Percentiles rank a stretch among this genome's conserved stretches.
phyloP scores from a whole-genome alignment of 495 filamentous ascomycete genomes.

The Aspergillus panamensis region DNA sequence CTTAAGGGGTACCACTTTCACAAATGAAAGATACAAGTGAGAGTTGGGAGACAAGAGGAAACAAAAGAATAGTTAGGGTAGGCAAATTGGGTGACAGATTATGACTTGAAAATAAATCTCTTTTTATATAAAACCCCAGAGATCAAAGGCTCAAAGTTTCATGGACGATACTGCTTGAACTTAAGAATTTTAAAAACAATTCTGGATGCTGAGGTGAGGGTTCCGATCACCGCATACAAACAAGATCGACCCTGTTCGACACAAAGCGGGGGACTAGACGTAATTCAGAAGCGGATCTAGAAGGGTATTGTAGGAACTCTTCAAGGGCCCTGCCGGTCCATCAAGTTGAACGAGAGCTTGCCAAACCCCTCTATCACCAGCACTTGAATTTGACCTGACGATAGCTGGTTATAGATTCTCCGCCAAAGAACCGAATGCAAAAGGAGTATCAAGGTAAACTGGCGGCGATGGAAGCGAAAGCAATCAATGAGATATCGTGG shows the following conservation, averaged over 20 bases:
- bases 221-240: conserved; percentile 41
- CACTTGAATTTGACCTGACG: not conserved
- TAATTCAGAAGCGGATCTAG: conserved; percentile 17
- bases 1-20: conserved; percentile 31
- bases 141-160: conserved; percentile 29
- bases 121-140: conserved; percentile 14
- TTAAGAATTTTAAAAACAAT: conserved; percentile 28
- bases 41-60: conserved; percentile 19
- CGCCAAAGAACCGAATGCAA: not conserved
- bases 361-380: conserved; percentile 7
- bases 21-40: conserved; percentile 30
- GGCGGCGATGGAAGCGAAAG: too few relatives aligned
- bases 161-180: conserved; percentile 29
- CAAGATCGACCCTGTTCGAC: conserved; percentile 32
- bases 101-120: conserved; percentile 16
- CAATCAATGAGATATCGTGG: too few relatives aligned
- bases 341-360: conserved; percentile 16
- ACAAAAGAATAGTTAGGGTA: conserved; percentile 14
- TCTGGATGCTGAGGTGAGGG: conserved; percentile 31
- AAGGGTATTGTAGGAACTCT: conserved; percentile 14
- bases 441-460: not conserved
- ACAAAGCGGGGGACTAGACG: conserved; percentile 25
- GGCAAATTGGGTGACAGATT: conserved; percentile 20
- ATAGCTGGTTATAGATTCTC: not conserved
- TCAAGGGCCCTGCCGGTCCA: conserved; percentile 23